Conservation (phyloP, 1,284 basidiomycete genomes). For the Ceratorhiza oryzae-sativae region DNA sequence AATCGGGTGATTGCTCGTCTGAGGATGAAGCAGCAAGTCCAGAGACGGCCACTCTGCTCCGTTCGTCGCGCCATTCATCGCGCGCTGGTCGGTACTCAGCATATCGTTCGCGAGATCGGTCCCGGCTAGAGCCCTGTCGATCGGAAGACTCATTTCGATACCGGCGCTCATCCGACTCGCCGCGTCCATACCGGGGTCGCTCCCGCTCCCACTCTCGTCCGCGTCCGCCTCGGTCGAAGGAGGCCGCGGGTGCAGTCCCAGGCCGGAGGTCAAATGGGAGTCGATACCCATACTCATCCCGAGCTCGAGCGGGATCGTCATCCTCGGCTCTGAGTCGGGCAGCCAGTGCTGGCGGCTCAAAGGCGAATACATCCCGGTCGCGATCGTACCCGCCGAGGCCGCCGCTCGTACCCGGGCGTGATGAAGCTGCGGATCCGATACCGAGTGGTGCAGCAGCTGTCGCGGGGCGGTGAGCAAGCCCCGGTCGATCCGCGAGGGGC, state of each 20-base stretch:
- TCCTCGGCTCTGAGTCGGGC: conserved; percentile 23
- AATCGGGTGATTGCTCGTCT: conserved; percentile 31
- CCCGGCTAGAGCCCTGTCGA: conserved; percentile 6
- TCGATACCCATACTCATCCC: conserved; percentile 10
- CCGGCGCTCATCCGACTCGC: conserved; percentile 33
- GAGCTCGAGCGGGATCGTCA: conserved; percentile 8
- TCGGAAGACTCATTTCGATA: conserved; percentile 1
- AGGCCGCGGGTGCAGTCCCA: conserved; percentile 39
- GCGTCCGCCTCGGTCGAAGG: conserved; percentile 38
- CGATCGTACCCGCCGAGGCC: conserved; percentile 23
- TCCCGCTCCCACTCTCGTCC: conserved; percentile 39
- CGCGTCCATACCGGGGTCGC: conserved; percentile 33
- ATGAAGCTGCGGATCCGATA: conserved; percentile 38
- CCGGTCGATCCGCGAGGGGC: conserved; percentile 28
- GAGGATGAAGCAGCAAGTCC: conserved; percentile 39
- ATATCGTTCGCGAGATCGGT: conserved; percentile 27
- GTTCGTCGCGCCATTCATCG: conserved; percentile 27
- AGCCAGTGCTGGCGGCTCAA: conserved; percentile 40
- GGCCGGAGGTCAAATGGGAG: conserved; percentile 39
- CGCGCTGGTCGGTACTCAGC: conserved; percentile 6
- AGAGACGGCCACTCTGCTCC: conserved; percentile 20
- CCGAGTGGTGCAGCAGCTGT: conserved; percentile 39
- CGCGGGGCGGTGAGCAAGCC: conserved; percentile 29
- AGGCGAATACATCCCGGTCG: conserved; percentile 36
- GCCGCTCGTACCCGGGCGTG: conserved; percentile 35